Base-by-base conservation (phyloP, 2,329 filamentous ascomycete species). In the Aspergillus niger region DNA sequence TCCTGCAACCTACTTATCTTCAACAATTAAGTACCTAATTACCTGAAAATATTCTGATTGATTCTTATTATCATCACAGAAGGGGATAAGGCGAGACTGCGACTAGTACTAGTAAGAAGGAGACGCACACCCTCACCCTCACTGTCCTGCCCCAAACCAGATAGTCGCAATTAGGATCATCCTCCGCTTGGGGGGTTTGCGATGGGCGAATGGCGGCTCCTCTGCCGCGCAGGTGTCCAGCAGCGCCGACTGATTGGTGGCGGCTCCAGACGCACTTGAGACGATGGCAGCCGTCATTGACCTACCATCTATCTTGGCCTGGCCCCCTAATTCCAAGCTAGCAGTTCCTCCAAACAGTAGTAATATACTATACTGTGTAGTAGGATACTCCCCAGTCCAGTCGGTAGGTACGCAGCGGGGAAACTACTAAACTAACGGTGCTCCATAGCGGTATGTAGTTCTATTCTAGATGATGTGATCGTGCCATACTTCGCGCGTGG, bases 171-270 rank as follows among this genome's bases (percentile, higher is more conserved):
- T 30, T 24, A 24, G 39, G 53, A 55, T 55, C 39, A 55, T 55
- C 53, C 53, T 55, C 53, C 41, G 39, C 24, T 17, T 55, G 53
- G 43, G 50, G 52, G 43, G 20, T 20, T 20, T 17, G 49, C 55
- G 60, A 63, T 57, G 60, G 68, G 63, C 69, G 69, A 72, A 72
- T 72, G 64, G 65, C 62, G 66, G 60, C 10, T 39, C 59, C 43
- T 55, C 60, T 5, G 61, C 26, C 8, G 63, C 52, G 54, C 69
- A 66, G 69, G 69, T 71, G 57, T 58, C 41, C 41, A 47, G 50
- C 43, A 39, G 39, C 36, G 61, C 44, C 38, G 54, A 51, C 39
- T 55, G 48, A 63, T 63, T 63, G 61, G 61, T 55, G 53, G 39
- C 36, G 26, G 26, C 30, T 11, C 26, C 38, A 32, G 52, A 15